Base-by-base conservation (phyloP, 2,329 filamentous ascomycete species). In the Diplodia scrobiculata region DNA sequence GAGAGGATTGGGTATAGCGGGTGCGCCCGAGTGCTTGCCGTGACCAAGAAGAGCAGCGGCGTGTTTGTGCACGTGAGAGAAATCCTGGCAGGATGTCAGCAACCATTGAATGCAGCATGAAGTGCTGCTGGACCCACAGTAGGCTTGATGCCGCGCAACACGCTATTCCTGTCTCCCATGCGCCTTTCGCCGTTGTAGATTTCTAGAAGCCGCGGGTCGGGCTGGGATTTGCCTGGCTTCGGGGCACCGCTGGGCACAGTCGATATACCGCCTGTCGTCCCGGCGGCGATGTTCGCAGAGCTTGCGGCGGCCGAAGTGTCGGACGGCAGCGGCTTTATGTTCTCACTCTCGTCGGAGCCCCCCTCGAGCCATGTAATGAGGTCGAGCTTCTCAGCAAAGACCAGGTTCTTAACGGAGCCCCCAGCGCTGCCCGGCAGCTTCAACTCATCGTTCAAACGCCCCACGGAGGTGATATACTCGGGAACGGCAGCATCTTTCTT, bases 361-460 rank as follows among this genome's bases (percentile, higher is more conserved):
- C 94, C 93, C 74, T 94, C 91, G 64, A 99, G 82, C 91, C 92
- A 99, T 19, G 92, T 93, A 72, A 96, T 92, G 69, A 99, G 82
- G 77, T 98, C 94, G 64, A 97, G 81, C 64, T 91, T 88, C 82
- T 97, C 93, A 67, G 96, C 91, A 79, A 97, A 99, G 45, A 91
- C 89, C 70, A 98, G 81, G 76, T 95, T 96, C 79, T 93, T 89
- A 27, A 97, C 91, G 71, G 87, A 87, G 66, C 88, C 88, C 21
- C 82, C 82, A 11, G 83, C 83, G 19, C 85, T 87, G 1, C 78
- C 79, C 0, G 81, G 82, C 11, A 71, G 71, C 47, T 75, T 72
- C 29, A 97, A 83, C 73, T 92, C 88, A 60, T 91, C 88, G 76
- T 96, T 96, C 66, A 98, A 84, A 71, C 88, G 84, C 72, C 90